These are phyloP conservation scores for Penicillium sp. DNA, from an alignment of 2,329 filamentous ascomycete species.

Conservation along the genomic window DNA sequence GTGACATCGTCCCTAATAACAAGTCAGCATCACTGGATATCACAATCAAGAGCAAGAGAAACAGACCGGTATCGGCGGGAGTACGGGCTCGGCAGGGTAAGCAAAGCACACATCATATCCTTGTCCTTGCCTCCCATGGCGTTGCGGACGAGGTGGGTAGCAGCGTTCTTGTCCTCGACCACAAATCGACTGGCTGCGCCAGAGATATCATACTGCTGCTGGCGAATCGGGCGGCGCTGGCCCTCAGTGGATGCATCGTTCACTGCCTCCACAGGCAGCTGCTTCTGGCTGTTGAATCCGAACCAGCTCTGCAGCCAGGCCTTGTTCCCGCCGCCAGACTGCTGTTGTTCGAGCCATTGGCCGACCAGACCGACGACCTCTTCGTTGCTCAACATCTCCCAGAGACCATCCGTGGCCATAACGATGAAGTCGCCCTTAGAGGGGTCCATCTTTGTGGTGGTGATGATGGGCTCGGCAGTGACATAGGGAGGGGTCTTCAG, in stretches of 20 bases:
- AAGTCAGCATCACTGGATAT: slow-evolving; percentile 1
- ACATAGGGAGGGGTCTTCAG: slow-evolving; percentile 94
- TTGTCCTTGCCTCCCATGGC: slow-evolving; percentile 89
- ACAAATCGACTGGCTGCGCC: slow-evolving; percentile 72
- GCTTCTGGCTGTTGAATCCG: slow-evolving; percentile 48
- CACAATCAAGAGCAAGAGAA: neutral
- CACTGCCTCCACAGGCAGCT: slow-evolving; percentile 73
- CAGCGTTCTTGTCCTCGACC: slow-evolving; percentile 91
- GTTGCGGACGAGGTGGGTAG: slow-evolving; percentile 92
- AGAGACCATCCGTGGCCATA: slow-evolving; percentile 92
- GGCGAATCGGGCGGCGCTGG: slow-evolving; percentile 76
- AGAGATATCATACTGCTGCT: slow-evolving; percentile 86
- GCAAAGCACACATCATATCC: slow-evolving; percentile 87
- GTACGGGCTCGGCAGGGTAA: slow-evolving; percentile 89
- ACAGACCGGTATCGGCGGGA: slow-evolving; percentile 82
- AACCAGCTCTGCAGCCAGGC: slow-evolving; percentile 75
- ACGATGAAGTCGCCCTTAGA: slow-evolving; percentile 92
- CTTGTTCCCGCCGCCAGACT: slow-evolving; percentile 41
- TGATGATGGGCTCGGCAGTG: slow-evolving; percentile 91
- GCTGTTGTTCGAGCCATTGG: slow-evolving; percentile 87
- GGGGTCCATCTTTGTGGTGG: slow-evolving; percentile 86
- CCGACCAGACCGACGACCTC: slow-evolving; percentile 96
- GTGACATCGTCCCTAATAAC: slow-evolving; percentile 80
- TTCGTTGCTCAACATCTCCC: slow-evolving; percentile 99
- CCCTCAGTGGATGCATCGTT: slow-evolving; percentile 56